phyloP scores from a whole-genome alignment of 805 yeast species.

The Saccharomycopsis fibuligera region DNA sequence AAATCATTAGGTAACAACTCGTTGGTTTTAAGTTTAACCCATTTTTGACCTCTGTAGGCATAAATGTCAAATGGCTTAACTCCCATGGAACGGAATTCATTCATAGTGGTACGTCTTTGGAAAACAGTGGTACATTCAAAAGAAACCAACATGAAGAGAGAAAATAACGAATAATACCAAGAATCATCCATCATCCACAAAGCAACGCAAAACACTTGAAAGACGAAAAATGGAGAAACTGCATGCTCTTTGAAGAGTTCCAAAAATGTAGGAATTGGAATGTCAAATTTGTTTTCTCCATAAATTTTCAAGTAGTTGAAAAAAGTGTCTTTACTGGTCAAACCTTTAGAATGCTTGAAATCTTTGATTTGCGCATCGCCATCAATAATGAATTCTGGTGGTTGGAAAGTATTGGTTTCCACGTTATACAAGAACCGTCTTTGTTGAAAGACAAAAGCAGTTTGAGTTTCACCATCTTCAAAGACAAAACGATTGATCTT shows the following conservation, averaged over 20 bases:
- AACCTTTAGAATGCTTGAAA: slow-evolving; percentile 36
- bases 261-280: slow-evolving; percentile 86
- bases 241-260: slow-evolving; percentile 97
- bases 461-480: slow-evolving; percentile 54
- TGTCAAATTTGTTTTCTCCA: slow-evolving; percentile 86
- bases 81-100: slow-evolving; percentile 96
- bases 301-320: slow-evolving; percentile 47
- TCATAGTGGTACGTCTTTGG: slow-evolving; percentile 91
- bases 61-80: slow-evolving; percentile 81
- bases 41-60: slow-evolving; percentile 61
- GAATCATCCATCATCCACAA: slow-evolving; percentile 94
- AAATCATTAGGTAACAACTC: slow-evolving; percentile 87
- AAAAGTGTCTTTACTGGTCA: slow-evolving; percentile 26
- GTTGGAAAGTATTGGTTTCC: slow-evolving; percentile 51
- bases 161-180: slow-evolving; percentile 92
- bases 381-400: slow-evolving; percentile 70
- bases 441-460: slow-evolving; percentile 81
- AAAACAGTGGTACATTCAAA: slow-evolving; percentile 93
- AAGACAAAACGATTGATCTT: slow-evolving; percentile 47
- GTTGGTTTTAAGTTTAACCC: slow-evolving; percentile 66
- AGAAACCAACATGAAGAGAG: slow-evolving; percentile 83
- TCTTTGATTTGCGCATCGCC: slow-evolving; percentile 47
- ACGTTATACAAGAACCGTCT: slow-evolving; percentile 74
- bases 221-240: slow-evolving; percentile 95
- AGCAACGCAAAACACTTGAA: slow-evolving; percentile 92